phyloP scores from a whole-genome alignment of 2,329 filamentous ascomycete genomes.

The Daldinia sp. region DNA sequence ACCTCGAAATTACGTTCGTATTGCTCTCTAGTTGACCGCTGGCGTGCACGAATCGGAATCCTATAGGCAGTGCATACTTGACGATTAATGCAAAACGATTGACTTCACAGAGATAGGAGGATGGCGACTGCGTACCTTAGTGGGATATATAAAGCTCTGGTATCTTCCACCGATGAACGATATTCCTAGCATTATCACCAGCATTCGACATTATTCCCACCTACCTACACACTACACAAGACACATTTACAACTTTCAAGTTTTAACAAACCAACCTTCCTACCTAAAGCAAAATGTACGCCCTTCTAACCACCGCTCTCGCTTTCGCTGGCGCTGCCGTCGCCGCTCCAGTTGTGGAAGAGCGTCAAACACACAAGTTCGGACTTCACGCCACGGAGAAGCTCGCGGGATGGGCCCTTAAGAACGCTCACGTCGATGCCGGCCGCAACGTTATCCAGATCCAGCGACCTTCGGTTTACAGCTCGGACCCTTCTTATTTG shows the following conservation, averaged over 20 bases:
- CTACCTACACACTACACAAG: background rate
- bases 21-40: constrained; percentile 19
- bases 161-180: background rate
- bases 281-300: background rate
- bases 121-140: too few species aligned
- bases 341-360: background rate
- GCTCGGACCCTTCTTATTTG: constrained; percentile 33
- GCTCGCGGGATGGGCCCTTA: constrained; percentile 34
- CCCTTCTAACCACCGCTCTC: background rate
- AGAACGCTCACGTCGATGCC: constrained; percentile 34
- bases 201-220: background rate
- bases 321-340: background rate
- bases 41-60: background rate
- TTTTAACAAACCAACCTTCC: background rate
- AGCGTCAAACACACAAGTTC: constrained; percentile 26
- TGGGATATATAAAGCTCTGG: background rate
- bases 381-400: constrained; percentile 23
- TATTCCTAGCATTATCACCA: background rate
- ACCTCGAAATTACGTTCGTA: constrained; percentile 29
- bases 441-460: constrained; percentile 36
- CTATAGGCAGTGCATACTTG: too few species aligned
- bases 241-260: background rate
- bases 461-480: constrained; percentile 36
- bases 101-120: too few species aligned
- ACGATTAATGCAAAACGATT: too few species aligned